phyloP scores from a whole-genome alignment of 495 filamentous ascomycete genomes.

The Hyaloscypha hepaticicola region DNA sequence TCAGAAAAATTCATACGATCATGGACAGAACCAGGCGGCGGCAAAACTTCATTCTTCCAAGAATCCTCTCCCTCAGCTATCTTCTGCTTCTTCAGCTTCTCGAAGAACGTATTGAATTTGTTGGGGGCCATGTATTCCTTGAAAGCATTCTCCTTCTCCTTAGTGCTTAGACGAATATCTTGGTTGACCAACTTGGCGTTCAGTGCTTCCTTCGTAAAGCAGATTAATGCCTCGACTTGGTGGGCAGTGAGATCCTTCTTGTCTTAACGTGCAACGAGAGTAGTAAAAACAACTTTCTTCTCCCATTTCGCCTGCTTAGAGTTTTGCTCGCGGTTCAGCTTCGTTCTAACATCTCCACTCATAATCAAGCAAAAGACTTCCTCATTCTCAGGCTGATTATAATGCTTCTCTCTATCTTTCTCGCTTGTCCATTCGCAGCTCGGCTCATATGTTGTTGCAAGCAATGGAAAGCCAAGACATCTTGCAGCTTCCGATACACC shows the following conservation, averaged over 20 bases:
- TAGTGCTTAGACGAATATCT: neutral
- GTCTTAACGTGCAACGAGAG: neutral
- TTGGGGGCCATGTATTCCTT: neutral
- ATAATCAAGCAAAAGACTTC: too few species aligned
- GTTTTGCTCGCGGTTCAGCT: neutral
- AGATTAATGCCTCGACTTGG: slow-evolving; percentile 2
- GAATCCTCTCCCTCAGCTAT: neutral
- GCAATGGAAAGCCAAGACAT: too few species aligned
- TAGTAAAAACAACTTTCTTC: neutral
- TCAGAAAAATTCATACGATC: too few species aligned
- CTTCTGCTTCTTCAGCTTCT: neutral
- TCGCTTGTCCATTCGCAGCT: too few species aligned
- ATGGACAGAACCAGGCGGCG: neutral
- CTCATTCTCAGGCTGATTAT: too few species aligned
- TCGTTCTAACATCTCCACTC: too few species aligned
- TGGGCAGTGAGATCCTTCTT: neutral
- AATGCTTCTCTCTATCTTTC: too few species aligned
- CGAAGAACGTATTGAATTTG: neutral
- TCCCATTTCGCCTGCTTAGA: neutral
- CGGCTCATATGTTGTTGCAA: too few species aligned
- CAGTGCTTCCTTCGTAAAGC: neutral
- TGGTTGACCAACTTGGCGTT: neutral
- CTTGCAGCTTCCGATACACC: too few species aligned
- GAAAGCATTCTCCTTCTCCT: neutral
- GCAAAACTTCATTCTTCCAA: neutral